Percentiles rank a stretch among this genome's conserved stretches.
phyloP scores from a whole-genome alignment of 2,329 filamentous ascomycete genomes.

The Coleophoma cylindrospora region DNA sequence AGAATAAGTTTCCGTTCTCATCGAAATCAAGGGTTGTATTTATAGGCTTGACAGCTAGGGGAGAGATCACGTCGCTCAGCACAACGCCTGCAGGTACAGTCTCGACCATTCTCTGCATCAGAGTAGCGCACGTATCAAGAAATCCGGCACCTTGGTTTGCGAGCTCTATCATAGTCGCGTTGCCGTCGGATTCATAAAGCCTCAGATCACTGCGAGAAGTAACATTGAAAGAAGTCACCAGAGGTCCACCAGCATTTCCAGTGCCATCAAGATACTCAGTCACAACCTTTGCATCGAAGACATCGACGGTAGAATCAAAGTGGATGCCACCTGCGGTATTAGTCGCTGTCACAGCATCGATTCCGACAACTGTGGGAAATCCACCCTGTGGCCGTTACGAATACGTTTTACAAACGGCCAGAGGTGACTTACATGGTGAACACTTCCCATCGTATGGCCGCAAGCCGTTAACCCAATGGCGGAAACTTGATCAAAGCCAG shows the following conservation, averaged over 20 bases:
- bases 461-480: conserved; percentile 57
- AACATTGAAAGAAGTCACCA: conserved; percentile 43
- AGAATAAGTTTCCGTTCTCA: conserved; percentile 6
- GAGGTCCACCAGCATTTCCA: conserved; percentile 37
- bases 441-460: conserved; percentile 54
- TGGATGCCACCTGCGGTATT: conserved; percentile 32
- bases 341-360: conserved; percentile 27
- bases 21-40: conserved; percentile 23
- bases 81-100: conserved; percentile 45
- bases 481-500: conserved; percentile 48
- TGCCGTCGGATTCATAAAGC: conserved; percentile 49
- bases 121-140: conserved; percentile 38
- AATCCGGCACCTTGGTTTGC: conserved; percentile 37
- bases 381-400: conserved; percentile 20
- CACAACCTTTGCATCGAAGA: conserved; percentile 50
- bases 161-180: conserved; percentile 46
- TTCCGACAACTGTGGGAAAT: conserved; percentile 46
- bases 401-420: not conserved
- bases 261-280: conserved; percentile 44
- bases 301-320: conserved; percentile 42
- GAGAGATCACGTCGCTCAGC: conserved; percentile 44
- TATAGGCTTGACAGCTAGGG: conserved; percentile 54
- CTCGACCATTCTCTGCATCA: conserved; percentile 56
- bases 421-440: conserved; percentile 34
- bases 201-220: conserved; percentile 47